These are phyloP conservation scores for Thoreauomyces humboldtii DNA, from an alignment of 192 early-diverging fungal genomes.

Conservation along the genomic window DNA sequence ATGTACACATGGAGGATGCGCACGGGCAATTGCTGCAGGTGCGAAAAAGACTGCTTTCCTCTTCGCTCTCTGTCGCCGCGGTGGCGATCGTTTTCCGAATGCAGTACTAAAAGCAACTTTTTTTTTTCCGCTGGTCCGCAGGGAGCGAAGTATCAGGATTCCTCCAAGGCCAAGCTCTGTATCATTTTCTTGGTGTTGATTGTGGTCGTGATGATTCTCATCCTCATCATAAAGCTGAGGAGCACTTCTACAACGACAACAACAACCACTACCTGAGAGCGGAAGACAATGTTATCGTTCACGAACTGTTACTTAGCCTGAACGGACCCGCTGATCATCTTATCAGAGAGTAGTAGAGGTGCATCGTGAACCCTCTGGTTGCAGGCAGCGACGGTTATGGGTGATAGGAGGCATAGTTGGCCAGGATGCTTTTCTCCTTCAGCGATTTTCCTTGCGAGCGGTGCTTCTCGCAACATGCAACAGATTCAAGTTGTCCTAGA, in stretches of 20 bases:
- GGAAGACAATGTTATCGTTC: too few relatives aligned
- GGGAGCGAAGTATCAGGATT: conserved; percentile 81
- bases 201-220: conserved; percentile 74
- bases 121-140: conserved; percentile 15
- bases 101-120: background rate
- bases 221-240: conserved; percentile 52
- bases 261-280: too few relatives aligned
- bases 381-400: too few relatives aligned
- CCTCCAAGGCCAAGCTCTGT: conserved; percentile 74
- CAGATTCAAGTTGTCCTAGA: too few relatives aligned
- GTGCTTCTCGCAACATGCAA: too few relatives aligned
- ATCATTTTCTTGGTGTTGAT: conserved; percentile 77
- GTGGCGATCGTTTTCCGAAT: background rate
- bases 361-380: too few relatives aligned
- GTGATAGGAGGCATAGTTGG: too few relatives aligned
- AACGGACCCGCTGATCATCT: too few relatives aligned
- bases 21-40: conserved; percentile 79
- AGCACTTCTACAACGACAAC: background rate
- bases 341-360: too few relatives aligned
- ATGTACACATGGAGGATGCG: conserved; percentile 75
- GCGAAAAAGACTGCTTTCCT: conserved; percentile 1
- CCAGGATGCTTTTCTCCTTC: too few relatives aligned
- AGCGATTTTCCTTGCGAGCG: too few relatives aligned
- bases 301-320: too few relatives aligned
- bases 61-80: background rate